A percentile compares a stretch with the other conserved stretches of the same genome.
These are phyloP conservation scores for Globisporangium heterothallicum DNA, from an alignment of 352 stramenopile species.

Conservation along the genomic window DNA sequence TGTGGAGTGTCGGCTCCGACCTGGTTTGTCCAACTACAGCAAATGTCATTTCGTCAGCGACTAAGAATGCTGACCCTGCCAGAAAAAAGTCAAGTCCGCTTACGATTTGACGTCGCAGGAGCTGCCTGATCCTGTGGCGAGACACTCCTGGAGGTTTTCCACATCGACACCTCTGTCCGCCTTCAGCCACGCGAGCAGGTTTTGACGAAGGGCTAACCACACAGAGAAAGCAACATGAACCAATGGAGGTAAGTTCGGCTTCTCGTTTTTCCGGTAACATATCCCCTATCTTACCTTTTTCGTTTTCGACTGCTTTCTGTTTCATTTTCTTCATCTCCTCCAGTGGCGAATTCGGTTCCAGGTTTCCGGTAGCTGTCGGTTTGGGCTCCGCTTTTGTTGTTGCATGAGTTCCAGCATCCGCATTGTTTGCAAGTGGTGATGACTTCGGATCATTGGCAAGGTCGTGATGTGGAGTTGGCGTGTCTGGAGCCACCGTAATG, in stretches of 20 bases:
- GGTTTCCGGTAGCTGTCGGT: no score
- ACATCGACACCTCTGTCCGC: slow-evolving; percentile 49
- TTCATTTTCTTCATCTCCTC: not conserved
- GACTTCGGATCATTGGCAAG: no score
- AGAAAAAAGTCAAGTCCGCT: slow-evolving; percentile 1
- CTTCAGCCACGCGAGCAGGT: slow-evolving; percentile 42
- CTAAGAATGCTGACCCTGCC: not conserved
- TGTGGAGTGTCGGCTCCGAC: slow-evolving; percentile 3
- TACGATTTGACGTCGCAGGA: slow-evolving; percentile 44
- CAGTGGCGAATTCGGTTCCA: not conserved
- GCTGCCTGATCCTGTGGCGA: slow-evolving; percentile 20
- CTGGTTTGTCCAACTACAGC: slow-evolving; percentile 35
- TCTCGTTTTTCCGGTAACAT: not conserved
- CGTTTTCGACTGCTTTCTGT: not conserved
- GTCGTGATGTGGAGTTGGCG: no score
- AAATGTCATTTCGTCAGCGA: not conserved
- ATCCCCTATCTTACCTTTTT: not conserved
- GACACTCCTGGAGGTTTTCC: slow-evolving; percentile 26
- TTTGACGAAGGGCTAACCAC: slow-evolving; percentile 23
- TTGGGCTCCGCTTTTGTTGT: not conserved
- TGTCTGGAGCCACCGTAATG: not conserved
- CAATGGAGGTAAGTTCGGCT: not conserved
- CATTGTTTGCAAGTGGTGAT: no score
- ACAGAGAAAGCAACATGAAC: not conserved
- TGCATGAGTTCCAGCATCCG: no score